phyloP scores from a whole-genome alignment of 2,329 filamentous ascomycete species.

The Xylariaceae sp. region DNA sequence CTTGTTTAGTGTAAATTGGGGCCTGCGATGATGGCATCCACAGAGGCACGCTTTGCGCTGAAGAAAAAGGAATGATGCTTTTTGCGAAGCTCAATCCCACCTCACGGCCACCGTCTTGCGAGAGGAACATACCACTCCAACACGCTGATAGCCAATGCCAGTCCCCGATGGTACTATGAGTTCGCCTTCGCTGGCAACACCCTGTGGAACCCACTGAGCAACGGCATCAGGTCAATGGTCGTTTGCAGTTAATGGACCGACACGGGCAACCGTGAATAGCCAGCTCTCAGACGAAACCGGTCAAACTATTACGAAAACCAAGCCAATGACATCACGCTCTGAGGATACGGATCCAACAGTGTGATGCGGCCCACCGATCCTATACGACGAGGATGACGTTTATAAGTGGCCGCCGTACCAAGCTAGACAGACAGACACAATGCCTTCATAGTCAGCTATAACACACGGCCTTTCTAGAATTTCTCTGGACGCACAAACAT shows the following conservation, averaged over 20 bases:
- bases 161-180: not conserved
- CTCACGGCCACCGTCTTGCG: not conserved
- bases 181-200: not conserved
- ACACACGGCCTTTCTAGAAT: not conserved
- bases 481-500: constrained; percentile 2
- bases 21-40: not conserved
- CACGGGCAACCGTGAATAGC: not conserved
- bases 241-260: not conserved
- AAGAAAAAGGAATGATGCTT: not conserved
- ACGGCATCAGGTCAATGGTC: constrained; percentile 2
- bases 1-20: constrained; percentile 4
- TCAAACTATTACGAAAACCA: not conserved
- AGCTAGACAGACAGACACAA: constrained; percentile 8
- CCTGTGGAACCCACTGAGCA: constrained; percentile 1
- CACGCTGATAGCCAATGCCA: not conserved
- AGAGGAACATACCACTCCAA: not conserved
- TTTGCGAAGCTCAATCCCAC: not conserved
- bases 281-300: not conserved
- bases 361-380: not conserved
- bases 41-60: not conserved
- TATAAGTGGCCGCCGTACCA: constrained; percentile 8
- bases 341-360: not conserved
- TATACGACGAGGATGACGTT: not conserved
- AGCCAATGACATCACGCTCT: not conserved
- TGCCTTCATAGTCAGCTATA: not conserved